Evolutionary conservation across 331 rosid genomes (phyloP), one percentile per base, ranked within the genome.

Genomic region (Quercus phellos): DNA sequence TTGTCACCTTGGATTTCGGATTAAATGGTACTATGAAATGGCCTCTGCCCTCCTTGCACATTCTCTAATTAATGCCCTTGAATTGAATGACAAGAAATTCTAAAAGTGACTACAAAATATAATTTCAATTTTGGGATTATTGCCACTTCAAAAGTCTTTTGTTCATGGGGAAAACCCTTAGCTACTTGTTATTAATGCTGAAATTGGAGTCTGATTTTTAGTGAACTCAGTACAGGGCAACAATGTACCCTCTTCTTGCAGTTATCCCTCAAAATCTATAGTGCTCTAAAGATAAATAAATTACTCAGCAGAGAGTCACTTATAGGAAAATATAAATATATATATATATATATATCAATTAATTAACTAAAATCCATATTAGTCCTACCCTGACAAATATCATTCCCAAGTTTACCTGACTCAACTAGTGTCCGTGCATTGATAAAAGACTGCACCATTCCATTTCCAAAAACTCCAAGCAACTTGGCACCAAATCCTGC

Each of bases 401-500:
- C 26, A 85, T 64, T 35, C 42, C 13, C 1, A 73, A 43, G 59
- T 74, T 76, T 86, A 95, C 99, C 99, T 87, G 86, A 73, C 34
- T 97, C 87, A 79, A 70, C 67, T 59, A 95, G 87, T 2, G 99
- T 95, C 17, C 86, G 86, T 7, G 99, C 99, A 86, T 84, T 75
- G 70, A 95, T 92, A 82, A 95, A 95, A 68, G 98, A 91, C 79
- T 92, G 98, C 86, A 95, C 97, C 94, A 84, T 90, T 81, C 99
- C 98, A 87, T 95, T 95, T 77, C 90, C 89, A 82, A 92, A 95
- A 80, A 91, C 85, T 61, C 90, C 99, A 59, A 95, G 97, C 87
- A 92, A 87, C 83, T 75, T 85, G 60, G 99, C 99, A 34, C 99
- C 98, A 90, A 95, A 95, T 78, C 98, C 98, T 72, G 96, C 99